phyloP scores from a whole-genome alignment of 495 filamentous ascomycete species.

The Aspergillus sparsus region DNA sequence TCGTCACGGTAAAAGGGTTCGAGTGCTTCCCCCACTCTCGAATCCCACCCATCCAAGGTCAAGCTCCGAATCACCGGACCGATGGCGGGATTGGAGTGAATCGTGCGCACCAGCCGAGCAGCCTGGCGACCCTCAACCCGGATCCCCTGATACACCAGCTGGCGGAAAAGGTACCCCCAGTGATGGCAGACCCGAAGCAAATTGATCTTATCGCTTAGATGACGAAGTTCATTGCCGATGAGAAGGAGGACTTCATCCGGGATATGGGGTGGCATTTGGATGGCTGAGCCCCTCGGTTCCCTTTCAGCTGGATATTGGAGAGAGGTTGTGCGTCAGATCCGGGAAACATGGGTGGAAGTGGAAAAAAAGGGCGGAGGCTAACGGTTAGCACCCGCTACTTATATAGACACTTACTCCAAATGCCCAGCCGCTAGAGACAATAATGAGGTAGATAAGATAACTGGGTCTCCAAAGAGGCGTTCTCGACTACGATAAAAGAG shows the following conservation, averaged over 20 bases:
- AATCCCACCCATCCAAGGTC: not conserved
- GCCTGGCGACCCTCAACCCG: not conserved
- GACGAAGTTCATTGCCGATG: not conserved
- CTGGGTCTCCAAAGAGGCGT: too few relatives aligned
- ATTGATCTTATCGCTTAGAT: not conserved
- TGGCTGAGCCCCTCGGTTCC: not conserved
- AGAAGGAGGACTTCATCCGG: conserved; percentile 2
- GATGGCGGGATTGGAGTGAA: conserved; percentile 4
- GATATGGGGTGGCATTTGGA: not conserved
- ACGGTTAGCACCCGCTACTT: too few relatives aligned
- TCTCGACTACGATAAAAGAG: too few relatives aligned
- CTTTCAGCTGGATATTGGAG: not conserved
- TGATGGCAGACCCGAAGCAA: conserved; percentile 3
- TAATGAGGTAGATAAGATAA: too few relatives aligned
- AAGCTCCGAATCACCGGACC: not conserved
- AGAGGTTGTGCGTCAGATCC: too few relatives aligned
- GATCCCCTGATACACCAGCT: not conserved
- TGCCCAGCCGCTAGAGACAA: too few relatives aligned
- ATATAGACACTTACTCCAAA: too few relatives aligned
- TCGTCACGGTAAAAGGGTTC: not conserved
- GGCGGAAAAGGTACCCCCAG: conserved; percentile 4
- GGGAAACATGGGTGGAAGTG: too few relatives aligned
- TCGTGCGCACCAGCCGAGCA: not conserved
- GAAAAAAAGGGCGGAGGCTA: too few relatives aligned
- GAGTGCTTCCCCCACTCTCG: not conserved